A percentile compares a stretch with the other conserved stretches of the same genome.
phyloP scores from a whole-genome alignment of 805 yeast species.

The Pichia rugopelliculosa region DNA sequence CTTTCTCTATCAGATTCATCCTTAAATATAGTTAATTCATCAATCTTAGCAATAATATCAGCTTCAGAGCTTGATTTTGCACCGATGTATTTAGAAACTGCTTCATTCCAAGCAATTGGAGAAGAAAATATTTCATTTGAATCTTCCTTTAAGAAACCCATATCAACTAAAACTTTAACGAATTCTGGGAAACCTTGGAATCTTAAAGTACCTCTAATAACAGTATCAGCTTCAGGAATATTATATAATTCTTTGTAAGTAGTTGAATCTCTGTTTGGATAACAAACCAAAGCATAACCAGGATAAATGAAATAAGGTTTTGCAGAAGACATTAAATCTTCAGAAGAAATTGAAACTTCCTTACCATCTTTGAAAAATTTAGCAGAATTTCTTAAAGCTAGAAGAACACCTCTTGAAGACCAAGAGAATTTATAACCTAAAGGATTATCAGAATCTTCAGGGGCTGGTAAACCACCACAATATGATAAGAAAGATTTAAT shows the following conservation, averaged over 20 bases:
- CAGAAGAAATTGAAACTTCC: slow-evolving; percentile 70
- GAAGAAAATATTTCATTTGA: slow-evolving; percentile 50
- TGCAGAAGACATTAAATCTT: slow-evolving; percentile 91
- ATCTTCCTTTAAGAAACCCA: slow-evolving; percentile 84
- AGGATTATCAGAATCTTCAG: slow-evolving; percentile 96
- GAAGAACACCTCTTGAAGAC: slow-evolving; percentile 96
- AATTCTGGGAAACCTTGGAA: slow-evolving; percentile 99
- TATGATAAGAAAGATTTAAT: slow-evolving; percentile 89
- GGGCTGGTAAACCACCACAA: slow-evolving; percentile 99
- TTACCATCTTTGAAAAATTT: slow-evolving; percentile 82
- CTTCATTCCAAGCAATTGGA: slow-evolving; percentile 79
- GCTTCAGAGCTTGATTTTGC: slow-evolving; percentile 61
- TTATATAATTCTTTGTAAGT: slow-evolving; percentile 83
- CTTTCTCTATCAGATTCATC: slow-evolving; percentile 75
- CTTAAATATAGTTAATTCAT: slow-evolving; percentile 72
- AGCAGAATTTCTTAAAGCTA: slow-evolving; percentile 93
- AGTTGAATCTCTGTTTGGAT: slow-evolving; percentile 98
- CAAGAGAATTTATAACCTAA: slow-evolving; percentile 98
- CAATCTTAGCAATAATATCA: slow-evolving; percentile 72
- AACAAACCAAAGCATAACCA: slow-evolving; percentile 88
- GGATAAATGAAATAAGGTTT: slow-evolving; percentile 94
- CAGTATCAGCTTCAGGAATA: slow-evolving; percentile 96
- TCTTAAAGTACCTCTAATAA: slow-evolving; percentile 94
- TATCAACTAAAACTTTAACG: slow-evolving; percentile 87
- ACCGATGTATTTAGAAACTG: slow-evolving; percentile 67